These are phyloP conservation scores for Camillea tinctor DNA, from an alignment of 2,329 filamentous ascomycete genomes.

Conservation along the genomic window DNA sequence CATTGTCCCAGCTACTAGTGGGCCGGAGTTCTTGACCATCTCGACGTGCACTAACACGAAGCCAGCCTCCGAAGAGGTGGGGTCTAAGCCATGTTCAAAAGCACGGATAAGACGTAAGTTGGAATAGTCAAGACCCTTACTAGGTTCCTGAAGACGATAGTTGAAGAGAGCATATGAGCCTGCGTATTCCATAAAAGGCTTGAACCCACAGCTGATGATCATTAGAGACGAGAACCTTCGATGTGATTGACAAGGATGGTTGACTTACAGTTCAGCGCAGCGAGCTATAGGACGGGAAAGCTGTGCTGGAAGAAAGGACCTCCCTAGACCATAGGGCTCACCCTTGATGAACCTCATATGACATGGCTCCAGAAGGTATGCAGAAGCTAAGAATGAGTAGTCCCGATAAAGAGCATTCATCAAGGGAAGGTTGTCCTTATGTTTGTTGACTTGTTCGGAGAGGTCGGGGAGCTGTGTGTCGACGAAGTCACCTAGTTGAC, in stretches of 20 bases:
- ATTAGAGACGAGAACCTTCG: background rate
- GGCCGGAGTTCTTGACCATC: conserved; percentile 86
- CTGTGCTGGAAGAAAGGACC: conserved; percentile 69
- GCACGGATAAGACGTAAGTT: conserved; percentile 84
- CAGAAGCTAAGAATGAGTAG: conserved; percentile 86
- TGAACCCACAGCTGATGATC: conserved; percentile 61
- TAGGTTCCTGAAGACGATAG: conserved; percentile 60
- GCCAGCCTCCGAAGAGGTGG: conserved; percentile 83
- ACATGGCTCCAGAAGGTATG: conserved; percentile 89
- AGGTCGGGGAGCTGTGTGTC: conserved; percentile 74
- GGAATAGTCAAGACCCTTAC: conserved; percentile 56
- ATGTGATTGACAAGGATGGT: background rate
- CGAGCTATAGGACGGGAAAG: conserved; percentile 80
- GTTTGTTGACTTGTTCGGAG: conserved; percentile 69
- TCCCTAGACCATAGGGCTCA: conserved; percentile 74
- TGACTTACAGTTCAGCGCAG: conserved; percentile 79
- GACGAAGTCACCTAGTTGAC: conserved; percentile 73
- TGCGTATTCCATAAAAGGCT: conserved; percentile 88
- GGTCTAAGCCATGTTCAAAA: conserved; percentile 87
- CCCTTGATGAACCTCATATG: conserved; percentile 71
- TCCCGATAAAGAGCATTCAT: conserved; percentile 88
- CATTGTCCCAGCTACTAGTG: conserved; percentile 71
- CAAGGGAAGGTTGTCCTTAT: conserved; percentile 69
- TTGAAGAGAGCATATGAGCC: conserved; percentile 69
- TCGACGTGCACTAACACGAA: conserved; percentile 96